Percentiles rank a stretch among this genome's conserved stretches.
These are phyloP conservation scores for Pyracantha coccinea DNA, from an alignment of 331 rosid species.

Conservation along the genomic window DNA sequence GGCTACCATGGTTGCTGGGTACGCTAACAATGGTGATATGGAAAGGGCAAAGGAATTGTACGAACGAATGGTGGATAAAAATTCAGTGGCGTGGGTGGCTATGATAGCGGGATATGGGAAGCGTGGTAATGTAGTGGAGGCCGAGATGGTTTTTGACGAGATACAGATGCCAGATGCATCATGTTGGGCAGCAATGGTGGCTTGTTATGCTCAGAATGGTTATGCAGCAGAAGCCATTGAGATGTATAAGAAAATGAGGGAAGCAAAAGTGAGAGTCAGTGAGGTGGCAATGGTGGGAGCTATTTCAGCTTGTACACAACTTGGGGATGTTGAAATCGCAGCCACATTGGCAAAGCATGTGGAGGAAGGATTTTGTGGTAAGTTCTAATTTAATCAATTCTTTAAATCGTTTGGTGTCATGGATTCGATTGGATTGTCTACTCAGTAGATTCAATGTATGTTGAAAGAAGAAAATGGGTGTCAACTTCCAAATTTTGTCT, in stretches of 20 bases:
- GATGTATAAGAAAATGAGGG: constrained; percentile 40
- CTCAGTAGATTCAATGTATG: not conserved
- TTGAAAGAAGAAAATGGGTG: not conserved
- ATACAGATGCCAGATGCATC: constrained; percentile 23
- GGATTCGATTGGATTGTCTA: not conserved
- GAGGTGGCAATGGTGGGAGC: constrained; percentile 73
- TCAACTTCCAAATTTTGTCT: too few relatives aligned
- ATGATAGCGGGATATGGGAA: constrained; percentile 73
- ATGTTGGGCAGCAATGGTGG: constrained; percentile 65
- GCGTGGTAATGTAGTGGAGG: constrained; percentile 37
- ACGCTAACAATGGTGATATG: constrained; percentile 58
- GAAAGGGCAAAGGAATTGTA: constrained; percentile 45
- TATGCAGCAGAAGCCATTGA: constrained; percentile 56
- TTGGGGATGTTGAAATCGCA: constrained; percentile 47
- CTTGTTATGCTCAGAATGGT: constrained; percentile 73
- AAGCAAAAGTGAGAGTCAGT: constrained; percentile 21
- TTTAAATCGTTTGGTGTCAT: not conserved
- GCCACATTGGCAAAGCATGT: constrained; percentile 29
- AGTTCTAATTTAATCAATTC: not conserved
- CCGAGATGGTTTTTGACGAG: constrained; percentile 40
- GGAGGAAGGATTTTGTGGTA: constrained; percentile 41
- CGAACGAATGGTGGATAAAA: constrained; percentile 42
- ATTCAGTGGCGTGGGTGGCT: constrained; percentile 37
- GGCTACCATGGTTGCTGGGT: constrained; percentile 73
- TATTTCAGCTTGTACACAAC: constrained; percentile 70